Evolutionary conservation across 2,329 filamentous ascomycete species (phyloP), one percentile per base, ranked within the genome.

Genomic region (Botrytis fragariae): DNA sequence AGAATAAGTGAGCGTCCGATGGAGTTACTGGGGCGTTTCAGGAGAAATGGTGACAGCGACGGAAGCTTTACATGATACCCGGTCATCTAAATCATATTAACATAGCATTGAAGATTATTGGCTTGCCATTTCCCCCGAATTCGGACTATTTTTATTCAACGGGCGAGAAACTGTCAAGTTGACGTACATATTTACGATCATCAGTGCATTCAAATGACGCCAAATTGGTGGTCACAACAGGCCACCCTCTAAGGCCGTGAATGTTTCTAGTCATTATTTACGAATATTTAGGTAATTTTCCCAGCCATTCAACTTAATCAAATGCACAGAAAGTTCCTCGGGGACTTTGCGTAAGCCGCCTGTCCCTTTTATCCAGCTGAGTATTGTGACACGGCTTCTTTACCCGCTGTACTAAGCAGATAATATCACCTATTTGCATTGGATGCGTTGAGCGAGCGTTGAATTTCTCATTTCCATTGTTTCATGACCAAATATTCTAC

Each of bases 21-120:
- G 48, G 51, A 57, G 65, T 44, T 57, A 44, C 32, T 42, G n/a
- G 37, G 51, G 18, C 44, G 29, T 42, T 68, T 39, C 6, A 12
- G 45, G 54, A 44, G 65, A 69, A 37, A 57, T 45, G 29, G 9
- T 29, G 39, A 44, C 16, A 37, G 37, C 20, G 12, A 45, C 8
- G 54, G 54, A 61, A 37, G 51, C 37, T 51, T 32, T 61, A 51
- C 37, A 72, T 51, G 71, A 72, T 69, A 72, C 71, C 54, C 71
- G 18, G 32, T 61, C 51, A 61, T 22, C 22, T 39, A 60, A 22
- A 39, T 16, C 67, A 60, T 42, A 42, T 37, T 68, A 51, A 39
- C 16, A 45, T 39, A 37, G 42, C 22, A n/a, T 70, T 45, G 20
- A 25, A 35, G 37, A 35, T 35, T 37, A 61, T 45, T 70, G 68